Percentiles rank a stretch among this genome's conserved stretches.
These are phyloP conservation scores for Globisporangium recalcitrans DNA, from an alignment of 352 stramenopile species.

Conservation along the genomic window DNA sequence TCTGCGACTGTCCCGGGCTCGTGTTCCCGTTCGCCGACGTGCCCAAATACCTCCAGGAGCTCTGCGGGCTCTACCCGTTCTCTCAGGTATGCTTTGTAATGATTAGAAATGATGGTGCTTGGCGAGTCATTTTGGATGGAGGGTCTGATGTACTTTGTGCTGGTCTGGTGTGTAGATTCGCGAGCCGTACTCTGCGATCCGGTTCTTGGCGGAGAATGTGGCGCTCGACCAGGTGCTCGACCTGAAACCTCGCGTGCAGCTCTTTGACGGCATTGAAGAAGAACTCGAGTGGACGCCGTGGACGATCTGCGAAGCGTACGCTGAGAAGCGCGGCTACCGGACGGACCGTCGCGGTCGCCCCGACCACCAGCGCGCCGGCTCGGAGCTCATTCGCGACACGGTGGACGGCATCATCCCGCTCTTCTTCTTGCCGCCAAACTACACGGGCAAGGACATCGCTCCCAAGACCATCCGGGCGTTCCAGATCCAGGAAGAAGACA, in stretches of 20 bases:
- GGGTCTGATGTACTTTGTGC: not conserved
- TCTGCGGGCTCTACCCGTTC: constrained; percentile 79
- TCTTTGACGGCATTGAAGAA: constrained; percentile 75
- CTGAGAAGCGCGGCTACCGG: constrained; percentile 76
- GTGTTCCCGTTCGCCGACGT: constrained; percentile 81
- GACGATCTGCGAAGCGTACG: constrained; percentile 81
- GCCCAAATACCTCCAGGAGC: constrained; percentile 79
- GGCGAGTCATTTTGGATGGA: no score
- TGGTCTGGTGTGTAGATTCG: constrained; percentile 48
- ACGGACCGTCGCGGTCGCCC: constrained; percentile 72
- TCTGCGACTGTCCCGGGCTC: constrained; percentile 83
- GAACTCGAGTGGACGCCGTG: constrained; percentile 81
- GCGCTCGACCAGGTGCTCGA: constrained; percentile 64
- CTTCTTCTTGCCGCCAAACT: constrained; percentile 76
- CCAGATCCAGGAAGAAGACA: constrained; percentile 20
- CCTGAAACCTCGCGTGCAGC: constrained; percentile 62
- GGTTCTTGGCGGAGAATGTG: constrained; percentile 78
- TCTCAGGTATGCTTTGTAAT: constrained; percentile 51
- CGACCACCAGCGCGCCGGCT: constrained; percentile 75
- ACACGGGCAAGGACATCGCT: constrained; percentile 49
- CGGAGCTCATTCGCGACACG: constrained; percentile 76
- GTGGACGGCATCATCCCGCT: constrained; percentile 78
- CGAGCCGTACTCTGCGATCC: constrained; percentile 84
- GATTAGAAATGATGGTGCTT: not conserved
- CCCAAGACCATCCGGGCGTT: constrained; percentile 32